Percentiles rank a stretch among this genome's conserved stretches.
Evolutionary conservation across 2,329 filamentous ascomycete genomes (phyloP).

Genomic region (Hansfordia pulvinata): DNA sequence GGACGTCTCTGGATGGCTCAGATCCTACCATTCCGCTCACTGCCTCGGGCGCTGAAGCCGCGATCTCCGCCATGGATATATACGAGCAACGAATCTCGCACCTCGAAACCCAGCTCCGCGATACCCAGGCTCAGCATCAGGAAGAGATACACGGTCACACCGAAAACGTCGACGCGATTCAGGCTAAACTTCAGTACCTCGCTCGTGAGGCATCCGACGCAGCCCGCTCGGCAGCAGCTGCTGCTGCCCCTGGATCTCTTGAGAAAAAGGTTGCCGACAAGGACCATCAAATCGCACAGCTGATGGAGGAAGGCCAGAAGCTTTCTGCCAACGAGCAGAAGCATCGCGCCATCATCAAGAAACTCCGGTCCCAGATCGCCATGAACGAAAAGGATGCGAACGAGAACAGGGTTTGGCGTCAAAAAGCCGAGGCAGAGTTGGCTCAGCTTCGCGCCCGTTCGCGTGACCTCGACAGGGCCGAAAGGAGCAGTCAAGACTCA

Average conservation of each 20-base stretch:
- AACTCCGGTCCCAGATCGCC: constrained; percentile 52
- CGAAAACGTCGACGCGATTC: constrained; percentile 82
- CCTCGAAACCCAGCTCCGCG: constrained; percentile 20
- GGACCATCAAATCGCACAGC: constrained; percentile 74
- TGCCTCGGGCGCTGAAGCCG: not conserved
- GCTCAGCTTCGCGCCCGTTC: constrained; percentile 31
- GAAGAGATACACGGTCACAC: constrained; percentile 75
- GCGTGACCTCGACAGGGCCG: constrained; percentile 34
- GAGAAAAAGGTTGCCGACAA: constrained; percentile 80
- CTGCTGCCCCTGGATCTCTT: constrained; percentile 46
- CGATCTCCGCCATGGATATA: constrained; percentile 14
- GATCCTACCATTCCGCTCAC: not conserved
- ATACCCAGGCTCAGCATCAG: constrained; percentile 43
- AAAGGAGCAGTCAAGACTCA: constrained; percentile 36
- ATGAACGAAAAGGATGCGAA: constrained; percentile 52
- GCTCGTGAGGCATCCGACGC: constrained; percentile 66
- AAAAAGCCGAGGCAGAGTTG: constrained; percentile 41
- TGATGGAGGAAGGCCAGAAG: constrained; percentile 87
- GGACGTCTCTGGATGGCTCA: not conserved
- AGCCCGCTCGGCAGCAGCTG: constrained; percentile 54
- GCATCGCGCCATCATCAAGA: constrained; percentile 71
- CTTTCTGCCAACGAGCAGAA: constrained; percentile 79
- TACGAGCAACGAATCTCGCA: constrained; percentile 24
- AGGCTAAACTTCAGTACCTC: constrained; percentile 82
- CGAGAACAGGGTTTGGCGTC: constrained; percentile 43